A percentile compares a stretch with the other conserved stretches of the same genome.
These are phyloP conservation scores for Abelmoschus esculentus DNA, from an alignment of 345 rosid species.

Conservation along the genomic window DNA sequence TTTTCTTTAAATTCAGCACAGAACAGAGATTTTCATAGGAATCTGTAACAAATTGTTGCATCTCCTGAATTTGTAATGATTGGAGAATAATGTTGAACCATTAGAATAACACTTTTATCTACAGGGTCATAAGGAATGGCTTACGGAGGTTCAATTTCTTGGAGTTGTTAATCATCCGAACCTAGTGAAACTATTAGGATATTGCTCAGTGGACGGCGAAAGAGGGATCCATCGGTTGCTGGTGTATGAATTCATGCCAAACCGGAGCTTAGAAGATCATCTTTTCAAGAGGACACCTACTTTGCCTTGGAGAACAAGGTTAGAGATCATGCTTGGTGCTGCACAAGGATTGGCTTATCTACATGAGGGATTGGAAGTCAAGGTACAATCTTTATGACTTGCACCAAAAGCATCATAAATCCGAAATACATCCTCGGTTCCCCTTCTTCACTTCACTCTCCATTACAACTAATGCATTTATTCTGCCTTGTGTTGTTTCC, in stretches of 20 bases:
- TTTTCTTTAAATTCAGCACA: not conserved
- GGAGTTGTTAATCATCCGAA: constrained; percentile 80
- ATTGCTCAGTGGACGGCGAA: constrained; percentile 55
- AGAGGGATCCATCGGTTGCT: constrained; percentile 58
- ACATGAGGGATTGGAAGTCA: constrained; percentile 57
- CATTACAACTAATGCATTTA: no score
- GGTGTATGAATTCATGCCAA: constrained; percentile 78
- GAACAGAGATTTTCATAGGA: not conserved
- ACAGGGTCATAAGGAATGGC: constrained; percentile 91
- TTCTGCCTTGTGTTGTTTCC: constrained; percentile 6
- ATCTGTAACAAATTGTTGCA: not conserved
- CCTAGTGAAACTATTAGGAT: constrained; percentile 79
- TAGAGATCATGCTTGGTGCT: constrained; percentile 80
- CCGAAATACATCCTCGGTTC: no score
- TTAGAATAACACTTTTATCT: not conserved
- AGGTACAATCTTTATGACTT: constrained; percentile 31
- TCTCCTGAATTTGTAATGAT: no score
- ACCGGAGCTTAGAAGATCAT: constrained; percentile 76
- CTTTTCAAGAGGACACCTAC: constrained; percentile 40
- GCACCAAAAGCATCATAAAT: no score
- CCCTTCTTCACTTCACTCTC: no score
- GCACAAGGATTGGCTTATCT: constrained; percentile 84
- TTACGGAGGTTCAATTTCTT: constrained; percentile 83
- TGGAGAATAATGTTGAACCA: no score
- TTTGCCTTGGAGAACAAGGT: constrained; percentile 66